A percentile compares a stretch with the other conserved stretches of the same genome.
Evolutionary conservation across 2,329 filamentous ascomycete species (phyloP).

Genomic region (Diaporthe sp.): DNA sequence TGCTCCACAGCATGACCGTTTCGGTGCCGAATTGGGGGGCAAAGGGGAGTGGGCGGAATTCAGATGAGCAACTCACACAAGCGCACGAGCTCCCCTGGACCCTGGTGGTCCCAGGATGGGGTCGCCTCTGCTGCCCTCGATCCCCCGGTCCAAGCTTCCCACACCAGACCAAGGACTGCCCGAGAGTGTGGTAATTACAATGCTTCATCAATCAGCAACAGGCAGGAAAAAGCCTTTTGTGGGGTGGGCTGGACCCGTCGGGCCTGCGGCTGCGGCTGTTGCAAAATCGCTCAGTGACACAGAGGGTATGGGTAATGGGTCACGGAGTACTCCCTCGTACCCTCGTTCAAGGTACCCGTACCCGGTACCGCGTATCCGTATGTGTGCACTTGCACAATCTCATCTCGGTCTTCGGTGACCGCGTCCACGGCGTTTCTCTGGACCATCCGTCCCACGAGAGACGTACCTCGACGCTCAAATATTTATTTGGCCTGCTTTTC

Average conservation of each 20-base stretch:
- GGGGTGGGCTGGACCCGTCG: conserved; percentile 24
- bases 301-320: not conserved
- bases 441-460: conserved; percentile 18
- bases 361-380: conserved; percentile 10
- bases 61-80: not conserved
- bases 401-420: conserved; percentile 36
- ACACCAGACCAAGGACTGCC: conserved; percentile 15
- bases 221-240: not conserved
- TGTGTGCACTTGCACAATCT: conserved; percentile 29
- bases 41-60: conserved; percentile 12
- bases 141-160: conserved; percentile 13
- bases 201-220: conserved; percentile 23
- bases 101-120: conserved; percentile 24
- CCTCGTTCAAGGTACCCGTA: conserved; percentile 11
- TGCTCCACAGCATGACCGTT: conserved; percentile 25
- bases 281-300: conserved; percentile 39
- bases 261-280: conserved; percentile 26
- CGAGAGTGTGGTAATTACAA: conserved; percentile 35
- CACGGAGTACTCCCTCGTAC: not conserved
- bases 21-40: conserved; percentile 4
- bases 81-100: conserved; percentile 14
- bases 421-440: conserved; percentile 5
- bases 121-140: not conserved
- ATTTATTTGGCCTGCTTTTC: conserved; percentile 34
- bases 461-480: conserved; percentile 29